A percentile compares a stretch with the other conserved stretches of the same genome.
Conservation (phyloP, 2,329 filamentous ascomycete species). For the Neonectria magnoliae region DNA sequence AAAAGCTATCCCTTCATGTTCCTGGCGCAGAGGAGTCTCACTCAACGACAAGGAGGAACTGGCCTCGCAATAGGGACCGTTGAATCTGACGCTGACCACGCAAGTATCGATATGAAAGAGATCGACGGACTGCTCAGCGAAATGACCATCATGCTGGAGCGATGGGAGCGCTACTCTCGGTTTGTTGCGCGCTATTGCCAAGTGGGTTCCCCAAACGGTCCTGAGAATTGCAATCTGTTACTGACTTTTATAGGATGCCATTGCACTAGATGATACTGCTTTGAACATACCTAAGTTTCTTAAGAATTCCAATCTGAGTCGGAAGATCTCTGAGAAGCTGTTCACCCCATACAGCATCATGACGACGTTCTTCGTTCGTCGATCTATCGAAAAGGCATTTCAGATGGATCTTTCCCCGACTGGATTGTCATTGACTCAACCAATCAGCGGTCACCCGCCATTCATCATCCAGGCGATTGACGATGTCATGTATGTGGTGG, state of each 20-base stretch:
- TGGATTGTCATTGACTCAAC: slow-evolving; percentile 77
- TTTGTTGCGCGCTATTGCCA: slow-evolving; percentile 89
- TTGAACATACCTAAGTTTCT: slow-evolving; percentile 79
- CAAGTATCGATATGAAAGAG: slow-evolving; percentile 95
- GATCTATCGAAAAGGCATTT: slow-evolving; percentile 97
- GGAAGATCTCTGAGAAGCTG: slow-evolving; percentile 80
- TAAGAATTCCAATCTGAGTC: slow-evolving; percentile 79
- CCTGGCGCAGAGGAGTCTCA: slow-evolving; percentile 90
- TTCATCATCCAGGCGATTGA: slow-evolving; percentile 96
- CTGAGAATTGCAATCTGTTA: not conserved
- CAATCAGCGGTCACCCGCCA: slow-evolving; percentile 80
- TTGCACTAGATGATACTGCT: slow-evolving; percentile 62
- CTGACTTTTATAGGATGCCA: slow-evolving; percentile 56
- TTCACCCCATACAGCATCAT: slow-evolving; percentile 86
- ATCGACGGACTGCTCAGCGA: slow-evolving; percentile 89
- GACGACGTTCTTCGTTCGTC: slow-evolving; percentile 95
- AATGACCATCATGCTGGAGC: slow-evolving; percentile 88
- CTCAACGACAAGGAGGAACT: slow-evolving; percentile 67
- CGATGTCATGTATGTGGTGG: slow-evolving; percentile 99
- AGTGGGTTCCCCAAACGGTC: slow-evolving; percentile 59
- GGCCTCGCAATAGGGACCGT: slow-evolving; percentile 58
- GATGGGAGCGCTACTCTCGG: slow-evolving; percentile 91
- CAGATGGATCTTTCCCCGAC: slow-evolving; percentile 90
- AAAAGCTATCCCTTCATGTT: slow-evolving; percentile 99
- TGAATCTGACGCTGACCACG: slow-evolving; percentile 76